These are phyloP conservation scores for Ogataea glucozyma DNA, from an alignment of 805 yeast species.

Conservation along the genomic window DNA sequence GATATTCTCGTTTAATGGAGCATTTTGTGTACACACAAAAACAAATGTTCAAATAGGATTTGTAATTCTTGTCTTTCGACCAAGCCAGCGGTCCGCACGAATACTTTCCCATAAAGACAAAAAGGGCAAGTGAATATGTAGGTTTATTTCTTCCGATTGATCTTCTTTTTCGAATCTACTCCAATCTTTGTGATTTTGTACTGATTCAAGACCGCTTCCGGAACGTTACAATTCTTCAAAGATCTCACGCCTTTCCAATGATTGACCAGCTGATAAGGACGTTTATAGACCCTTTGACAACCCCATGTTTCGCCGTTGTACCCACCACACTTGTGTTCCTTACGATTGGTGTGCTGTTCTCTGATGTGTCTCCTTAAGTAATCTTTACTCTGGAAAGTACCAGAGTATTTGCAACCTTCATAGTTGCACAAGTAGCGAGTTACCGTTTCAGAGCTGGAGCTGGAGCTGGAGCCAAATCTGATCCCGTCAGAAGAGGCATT, in stretches of 20 bases:
- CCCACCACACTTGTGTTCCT: slow-evolving; percentile 28
- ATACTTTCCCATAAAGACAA: no score
- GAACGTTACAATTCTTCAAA: slow-evolving; percentile 26
- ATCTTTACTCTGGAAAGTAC: slow-evolving; percentile 31
- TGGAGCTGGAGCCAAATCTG: no score
- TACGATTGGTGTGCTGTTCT: slow-evolving; percentile 30
- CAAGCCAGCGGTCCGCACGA: no score
- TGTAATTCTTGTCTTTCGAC: no score
- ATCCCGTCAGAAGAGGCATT: no score
- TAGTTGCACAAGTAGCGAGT: slow-evolving; percentile 13
- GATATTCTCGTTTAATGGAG: background rate
- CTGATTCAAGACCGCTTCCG: slow-evolving; percentile 7
- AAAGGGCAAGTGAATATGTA: no score
- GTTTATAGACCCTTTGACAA: slow-evolving; percentile 27
- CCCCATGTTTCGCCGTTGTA: slow-evolving; percentile 26
- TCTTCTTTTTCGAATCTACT: background rate
- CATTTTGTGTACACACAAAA: background rate
- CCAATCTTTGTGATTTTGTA: background rate
- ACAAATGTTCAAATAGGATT: no score
- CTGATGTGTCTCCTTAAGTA: slow-evolving; percentile 33
- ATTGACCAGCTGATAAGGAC: slow-evolving; percentile 32
- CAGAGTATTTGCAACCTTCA: slow-evolving; percentile 28
- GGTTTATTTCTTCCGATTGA: no score
- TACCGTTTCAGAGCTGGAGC: no score
- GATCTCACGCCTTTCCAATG: slow-evolving; percentile 32